Percentiles rank a stretch among this genome's conserved stretches.
These are phyloP conservation scores for Lichtheimia corymbifera DNA, from an alignment of 371 early-diverging fungal species.

Conservation along the genomic window DNA sequence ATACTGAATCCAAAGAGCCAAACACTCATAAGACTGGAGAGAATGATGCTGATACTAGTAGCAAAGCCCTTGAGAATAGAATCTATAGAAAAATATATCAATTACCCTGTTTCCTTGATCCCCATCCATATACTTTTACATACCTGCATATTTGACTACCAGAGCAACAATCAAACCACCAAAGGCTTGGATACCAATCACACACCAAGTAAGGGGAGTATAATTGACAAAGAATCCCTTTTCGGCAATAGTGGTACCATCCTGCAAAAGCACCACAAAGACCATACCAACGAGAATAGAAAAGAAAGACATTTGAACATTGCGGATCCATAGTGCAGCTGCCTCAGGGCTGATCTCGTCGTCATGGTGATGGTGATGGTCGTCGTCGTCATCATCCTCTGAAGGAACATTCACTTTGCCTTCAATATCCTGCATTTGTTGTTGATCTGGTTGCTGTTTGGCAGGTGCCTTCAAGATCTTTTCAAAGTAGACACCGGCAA, in stretches of 20 bases:
- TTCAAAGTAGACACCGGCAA: slow-evolving; percentile 97
- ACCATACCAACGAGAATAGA: slow-evolving; percentile 70
- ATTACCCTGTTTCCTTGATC: background rate
- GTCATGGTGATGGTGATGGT: slow-evolving; percentile 1
- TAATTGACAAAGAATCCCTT: slow-evolving; percentile 92
- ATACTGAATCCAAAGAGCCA: slow-evolving; percentile 78
- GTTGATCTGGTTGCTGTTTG: slow-evolving; percentile 17
- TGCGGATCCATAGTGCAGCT: slow-evolving; percentile 83
- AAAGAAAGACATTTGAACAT: slow-evolving; percentile 85
- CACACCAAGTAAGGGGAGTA: slow-evolving; percentile 71
- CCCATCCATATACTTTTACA: slow-evolving; percentile 1
- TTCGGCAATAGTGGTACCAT: slow-evolving; percentile 71
- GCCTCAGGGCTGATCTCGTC: slow-evolving; percentile 14
- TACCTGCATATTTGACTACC: slow-evolving; percentile 94
- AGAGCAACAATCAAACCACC: slow-evolving; percentile 94
- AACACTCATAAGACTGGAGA: slow-evolving; percentile 75
- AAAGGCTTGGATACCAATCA: slow-evolving; percentile 84
- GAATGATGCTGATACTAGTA: slow-evolving; percentile 91
- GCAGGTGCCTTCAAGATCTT: slow-evolving; percentile 79
- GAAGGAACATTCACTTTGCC: slow-evolving; percentile 8
- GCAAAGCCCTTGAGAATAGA: slow-evolving; percentile 97
- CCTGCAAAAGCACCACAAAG: slow-evolving; percentile 68
- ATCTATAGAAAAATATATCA: background rate
- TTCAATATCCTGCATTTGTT: slow-evolving; percentile 5
- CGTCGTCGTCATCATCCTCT: slow-evolving; percentile 7